phyloP scores from a whole-genome alignment of 805 yeast species.

The Scheffersomyces coipomensis region DNA sequence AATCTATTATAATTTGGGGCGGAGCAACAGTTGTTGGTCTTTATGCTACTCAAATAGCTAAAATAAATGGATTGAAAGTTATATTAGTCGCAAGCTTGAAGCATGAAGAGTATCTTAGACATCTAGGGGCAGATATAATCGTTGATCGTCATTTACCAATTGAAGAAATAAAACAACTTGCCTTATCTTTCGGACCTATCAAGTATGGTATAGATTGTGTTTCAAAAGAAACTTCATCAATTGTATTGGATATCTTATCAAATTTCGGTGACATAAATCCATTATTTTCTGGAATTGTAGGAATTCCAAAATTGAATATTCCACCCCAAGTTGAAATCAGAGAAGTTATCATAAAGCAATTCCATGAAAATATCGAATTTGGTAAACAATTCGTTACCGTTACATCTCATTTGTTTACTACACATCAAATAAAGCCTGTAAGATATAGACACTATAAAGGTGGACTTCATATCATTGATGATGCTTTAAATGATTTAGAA shows the following conservation, averaged over 20 bases:
- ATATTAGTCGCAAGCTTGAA: slow-evolving; percentile 22
- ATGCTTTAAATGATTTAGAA: slow-evolving; percentile 39
- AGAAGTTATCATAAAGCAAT: slow-evolving; percentile 37
- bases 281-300: slow-evolving; percentile 39
- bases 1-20: slow-evolving; percentile 43
- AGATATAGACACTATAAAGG: slow-evolving; percentile 30
- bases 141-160: slow-evolving; percentile 30
- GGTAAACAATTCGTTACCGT: slow-evolving; percentile 32
- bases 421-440: slow-evolving; percentile 28
- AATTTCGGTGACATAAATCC: slow-evolving; percentile 9
- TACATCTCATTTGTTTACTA: slow-evolving; percentile 29
- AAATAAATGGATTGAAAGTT: slow-evolving; percentile 36
- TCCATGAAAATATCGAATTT: slow-evolving; percentile 41
- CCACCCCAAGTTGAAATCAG: slow-evolving; percentile 23
- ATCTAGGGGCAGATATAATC: slow-evolving; percentile 28
- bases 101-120: slow-evolving; percentile 17
- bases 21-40: slow-evolving; percentile 48
- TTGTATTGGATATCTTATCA: slow-evolving; percentile 25
- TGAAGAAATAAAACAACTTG: slow-evolving; percentile 12
- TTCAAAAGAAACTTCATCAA: slow-evolving; percentile 37
- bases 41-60: slow-evolving; percentile 42
- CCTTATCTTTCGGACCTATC: slow-evolving; percentile 6
- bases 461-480: slow-evolving; percentile 30
- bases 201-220: slow-evolving; percentile 43
- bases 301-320: slow-evolving; percentile 21